Percentiles rank a stretch among this genome's conserved stretches.
These are phyloP conservation scores for Tuber melanosporum DNA, from an alignment of 495 filamentous ascomycete species.

Conservation along the genomic window DNA sequence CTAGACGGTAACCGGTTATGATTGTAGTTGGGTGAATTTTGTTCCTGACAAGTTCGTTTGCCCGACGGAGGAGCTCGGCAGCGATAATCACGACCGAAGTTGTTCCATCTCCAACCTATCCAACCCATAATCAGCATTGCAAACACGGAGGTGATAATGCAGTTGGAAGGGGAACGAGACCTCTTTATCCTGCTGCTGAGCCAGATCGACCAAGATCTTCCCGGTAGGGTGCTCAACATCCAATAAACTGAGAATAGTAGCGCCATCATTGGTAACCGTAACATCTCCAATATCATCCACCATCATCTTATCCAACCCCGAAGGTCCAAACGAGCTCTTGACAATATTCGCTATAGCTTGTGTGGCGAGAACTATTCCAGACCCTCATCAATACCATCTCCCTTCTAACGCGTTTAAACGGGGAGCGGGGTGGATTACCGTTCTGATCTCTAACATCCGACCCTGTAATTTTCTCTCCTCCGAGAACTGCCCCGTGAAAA, in stretches of 20 bases:
- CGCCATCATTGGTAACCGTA: conserved; percentile 97
- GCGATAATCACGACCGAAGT: conserved; percentile 97
- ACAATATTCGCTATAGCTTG: conserved; percentile 98
- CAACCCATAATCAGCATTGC: conserved; percentile 10
- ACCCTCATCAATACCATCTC: conserved; percentile 2
- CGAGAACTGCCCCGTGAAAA: conserved; percentile 59
- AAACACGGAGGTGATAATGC: conserved; percentile 3
- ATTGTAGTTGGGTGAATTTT: conserved; percentile 99
- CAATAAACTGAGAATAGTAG: conserved; percentile 87
- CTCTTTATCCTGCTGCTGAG: conserved; percentile 98
- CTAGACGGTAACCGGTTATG: conserved; percentile 95
- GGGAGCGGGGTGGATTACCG: conserved; percentile 55
- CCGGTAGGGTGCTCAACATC: conserved; percentile 97
- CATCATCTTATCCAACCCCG: conserved; percentile 99
- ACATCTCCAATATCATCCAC: conserved; percentile 99
- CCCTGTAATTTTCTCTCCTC: conserved; percentile 90
- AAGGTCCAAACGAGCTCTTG: conserved; percentile 96
- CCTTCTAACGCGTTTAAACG: background rate
- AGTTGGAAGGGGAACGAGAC: conserved; percentile 42
- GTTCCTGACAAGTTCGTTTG: conserved; percentile 98
- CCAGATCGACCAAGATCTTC: conserved; percentile 95
- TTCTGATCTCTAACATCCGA: conserved; percentile 94
- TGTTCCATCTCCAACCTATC: conserved; percentile 84
- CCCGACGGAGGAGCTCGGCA: conserved; percentile 86
- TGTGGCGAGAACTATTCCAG: conserved; percentile 71